Evolutionary conservation across 2,329 filamentous ascomycete genomes (phyloP), one percentile per base, ranked within the genome.

Genomic region (Thermothelomyces thermophilus): DNA sequence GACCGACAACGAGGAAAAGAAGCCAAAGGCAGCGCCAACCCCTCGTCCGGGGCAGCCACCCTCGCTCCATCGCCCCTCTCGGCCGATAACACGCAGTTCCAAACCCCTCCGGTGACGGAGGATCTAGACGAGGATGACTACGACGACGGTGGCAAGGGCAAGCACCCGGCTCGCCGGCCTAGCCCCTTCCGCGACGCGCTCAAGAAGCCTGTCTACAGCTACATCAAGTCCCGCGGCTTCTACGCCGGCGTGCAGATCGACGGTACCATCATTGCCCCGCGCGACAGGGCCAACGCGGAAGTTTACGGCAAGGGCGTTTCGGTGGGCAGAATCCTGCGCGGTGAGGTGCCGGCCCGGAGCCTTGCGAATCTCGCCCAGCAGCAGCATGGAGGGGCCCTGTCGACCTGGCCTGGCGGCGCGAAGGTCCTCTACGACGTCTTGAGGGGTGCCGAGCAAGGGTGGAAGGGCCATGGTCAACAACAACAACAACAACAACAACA

Each of bases 221-320:
- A 95, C 65, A 80, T 95, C 69, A 95, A 95, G 70, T 90, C 85
- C 41, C 80, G 89, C 46, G 90, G 90, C 4, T 82, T 95, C 58
- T 95, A 94, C 62, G 90, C 87, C 1, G 89, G 89, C 26, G 79
- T 95, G 1, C 86, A 90, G 61, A 77, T 95, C 30, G 90, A 95
- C 62, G 90, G 90, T 22, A 95, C 89, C 0, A 79, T 95, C 10
- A 76, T 95, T 42, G 86, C 91, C 22, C 87, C 94, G 67, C 80
- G 90, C 44, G 84, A 80, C n/a, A 87, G 91, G 51, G 90, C 91
- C 63, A 96, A 96, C 61, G 84, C 88, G 46, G 79, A 80, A 5
- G 95, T 95, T 63, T 95, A 94, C 65, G 84, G 85, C 19, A 74
- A 86, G n/a, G 58, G 63, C 4, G 61, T 79, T 20, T 58, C 69